These are phyloP conservation scores for Zygoascus meyerae DNA, from an alignment of 1,139 yeast genomes.

Conservation along the genomic window DNA sequence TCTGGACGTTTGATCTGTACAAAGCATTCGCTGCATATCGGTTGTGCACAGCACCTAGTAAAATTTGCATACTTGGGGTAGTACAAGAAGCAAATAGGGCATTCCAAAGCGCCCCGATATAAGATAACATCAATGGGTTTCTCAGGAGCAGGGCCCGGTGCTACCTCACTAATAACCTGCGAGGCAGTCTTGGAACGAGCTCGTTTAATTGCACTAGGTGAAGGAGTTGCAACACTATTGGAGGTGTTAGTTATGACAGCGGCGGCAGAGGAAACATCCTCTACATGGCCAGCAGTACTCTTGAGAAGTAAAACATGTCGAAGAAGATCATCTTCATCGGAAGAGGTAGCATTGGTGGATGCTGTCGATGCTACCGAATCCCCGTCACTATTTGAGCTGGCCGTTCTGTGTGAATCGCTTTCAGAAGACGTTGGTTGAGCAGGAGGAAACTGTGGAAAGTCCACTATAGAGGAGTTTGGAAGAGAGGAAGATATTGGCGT, in stretches of 20 bases:
- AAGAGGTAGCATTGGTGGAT: conserved; percentile 7
- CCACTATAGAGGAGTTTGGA: conserved; percentile 4
- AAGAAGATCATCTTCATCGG: conserved; percentile 8
- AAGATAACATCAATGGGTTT: conserved; percentile 39
- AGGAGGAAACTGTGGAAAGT: conserved; percentile 6
- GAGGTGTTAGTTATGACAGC: not conserved
- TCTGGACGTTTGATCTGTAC: conserved; percentile 89
- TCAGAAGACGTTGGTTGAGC: conserved; percentile 2
- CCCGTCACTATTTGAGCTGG: conserved; percentile 6
- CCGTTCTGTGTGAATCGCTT: conserved; percentile 3
- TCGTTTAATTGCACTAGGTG: conserved; percentile 4
- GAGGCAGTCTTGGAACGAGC: conserved; percentile 17
- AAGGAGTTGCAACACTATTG: not conserved
- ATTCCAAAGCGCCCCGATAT: conserved; percentile 66
- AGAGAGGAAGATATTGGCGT: conserved; percentile 6
- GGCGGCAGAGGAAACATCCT: conserved; percentile 1
- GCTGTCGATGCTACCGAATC: conserved; percentile 3
- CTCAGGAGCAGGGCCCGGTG: not conserved
- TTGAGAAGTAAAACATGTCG: conserved; percentile 8
- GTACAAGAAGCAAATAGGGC: conserved; percentile 90
- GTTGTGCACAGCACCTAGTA: conserved; percentile 89
- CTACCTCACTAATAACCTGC: conserved; percentile 4
- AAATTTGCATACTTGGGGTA: conserved; percentile 74
- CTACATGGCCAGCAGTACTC: conserved; percentile 8
- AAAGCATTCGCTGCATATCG: conserved; percentile 94